Base-by-base conservation (phyloP, 495 filamentous ascomycete species). In the Thozetella sp. region DNA sequence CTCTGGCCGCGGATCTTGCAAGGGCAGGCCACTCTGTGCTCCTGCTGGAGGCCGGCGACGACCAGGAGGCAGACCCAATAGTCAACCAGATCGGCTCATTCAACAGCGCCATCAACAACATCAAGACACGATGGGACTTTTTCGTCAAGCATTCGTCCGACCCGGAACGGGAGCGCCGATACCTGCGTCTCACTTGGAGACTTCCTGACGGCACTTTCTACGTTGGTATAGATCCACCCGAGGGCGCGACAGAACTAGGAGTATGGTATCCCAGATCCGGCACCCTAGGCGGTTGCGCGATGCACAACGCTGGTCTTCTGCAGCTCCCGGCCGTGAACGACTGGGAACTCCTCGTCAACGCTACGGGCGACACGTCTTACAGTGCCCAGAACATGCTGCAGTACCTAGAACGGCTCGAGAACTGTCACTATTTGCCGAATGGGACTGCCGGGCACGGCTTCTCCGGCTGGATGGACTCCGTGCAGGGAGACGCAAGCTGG, bases 31-130 rank as follows among this genome's bases (percentile, higher is more conserved):
- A 83, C 62, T 83, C 76, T 40, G 84, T 83, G 1, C 77, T 89
- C 3, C 70, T 90, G 11, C 74, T 90, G 45, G 87, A 90, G 63
- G 84, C 88, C 0, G 88, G 88, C 22, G 79, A 82, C 53, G 86
- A 90, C 61, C 76, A 86, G 51, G 83, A 82, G 3, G 68, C 76
- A 52, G 78, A 80, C 57, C 76, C 74, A 54, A 77, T 75, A 10
- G 76, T 73, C 55, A 63, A 71, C 6, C 72, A 77, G 37, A 67
- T 79, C 46, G 40, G 9, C 22, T 74, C 73, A 56, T 80, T 79
- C 57, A 74, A 73, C 64, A 69, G 69, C 24, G 79, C 75, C 9
- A 73, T 70, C 48, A 77, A 81, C 56, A 77, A 82, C 48, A 72
- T 77, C 53, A 67, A 75, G 23, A 75, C 80, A 3, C 72, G 77